phyloP scores from a whole-genome alignment of 2,329 filamentous ascomycete genomes.

The Aspergillus viridinutans region DNA sequence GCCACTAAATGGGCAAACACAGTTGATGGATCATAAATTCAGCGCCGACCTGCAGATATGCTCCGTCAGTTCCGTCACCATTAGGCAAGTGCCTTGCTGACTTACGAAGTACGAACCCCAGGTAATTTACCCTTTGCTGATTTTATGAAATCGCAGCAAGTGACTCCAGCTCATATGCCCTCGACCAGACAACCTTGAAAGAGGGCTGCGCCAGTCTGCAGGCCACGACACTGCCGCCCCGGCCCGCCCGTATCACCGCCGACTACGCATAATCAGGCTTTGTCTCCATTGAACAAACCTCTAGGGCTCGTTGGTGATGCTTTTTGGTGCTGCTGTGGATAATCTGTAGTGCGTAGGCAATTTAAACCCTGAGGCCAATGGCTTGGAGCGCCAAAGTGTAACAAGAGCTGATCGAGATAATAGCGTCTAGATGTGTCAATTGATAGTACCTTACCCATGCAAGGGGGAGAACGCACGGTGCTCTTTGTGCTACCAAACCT shows the following conservation, averaged over 20 bases:
- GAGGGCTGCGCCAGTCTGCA: neutral
- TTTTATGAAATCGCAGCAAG: too few relatives aligned
- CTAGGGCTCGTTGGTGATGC: neutral
- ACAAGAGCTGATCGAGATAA: neutral
- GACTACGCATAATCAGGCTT: neutral
- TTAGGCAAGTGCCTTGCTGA: neutral
- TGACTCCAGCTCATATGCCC: constrained; percentile 19
- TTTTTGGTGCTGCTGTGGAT: neutral
- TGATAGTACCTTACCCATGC: neutral
- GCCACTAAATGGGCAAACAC: constrained; percentile 6
- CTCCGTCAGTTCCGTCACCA: neutral
- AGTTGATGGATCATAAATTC: constrained; percentile 24
- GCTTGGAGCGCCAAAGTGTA: neutral
- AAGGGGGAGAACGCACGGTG: neutral
- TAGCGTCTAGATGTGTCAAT: neutral
- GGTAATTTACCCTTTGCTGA: constrained; percentile 15
- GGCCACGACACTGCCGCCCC: too few relatives aligned
- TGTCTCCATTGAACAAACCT: neutral
- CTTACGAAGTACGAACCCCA: constrained; percentile 2
- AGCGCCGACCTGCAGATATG: constrained; percentile 11
- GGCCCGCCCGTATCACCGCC: neutral
- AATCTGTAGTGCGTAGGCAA: neutral
- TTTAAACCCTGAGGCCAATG: neutral
- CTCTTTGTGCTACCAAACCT: neutral
- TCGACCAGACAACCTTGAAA: neutral